Evolutionary conservation across 1,284 basidiomycete species (phyloP).

Genomic region (Stereum hirsutum): DNA sequence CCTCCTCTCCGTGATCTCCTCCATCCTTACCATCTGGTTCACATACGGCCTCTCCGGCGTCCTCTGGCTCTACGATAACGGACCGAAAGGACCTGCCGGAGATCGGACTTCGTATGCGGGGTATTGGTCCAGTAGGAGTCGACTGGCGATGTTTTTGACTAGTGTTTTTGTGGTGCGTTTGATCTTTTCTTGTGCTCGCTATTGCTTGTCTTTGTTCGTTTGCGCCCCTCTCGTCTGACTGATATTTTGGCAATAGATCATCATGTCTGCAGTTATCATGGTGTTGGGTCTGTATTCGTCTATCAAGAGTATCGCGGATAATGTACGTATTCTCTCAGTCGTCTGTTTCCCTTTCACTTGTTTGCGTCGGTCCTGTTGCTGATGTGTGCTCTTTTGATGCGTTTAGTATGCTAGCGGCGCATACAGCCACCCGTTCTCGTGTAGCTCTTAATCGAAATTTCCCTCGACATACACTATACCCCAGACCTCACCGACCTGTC

Average conservation of each 20-base stretch:
- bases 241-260: neutral
- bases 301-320: slow-evolving; percentile 5
- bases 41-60: slow-evolving; percentile 7
- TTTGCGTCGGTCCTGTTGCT: neutral
- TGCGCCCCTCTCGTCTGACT: neutral
- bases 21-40: slow-evolving; percentile 7
- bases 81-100: neutral
- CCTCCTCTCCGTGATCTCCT: slow-evolving; percentile 6
- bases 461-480: too few species aligned
- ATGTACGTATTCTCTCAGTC: neutral
- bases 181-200: too few species aligned
- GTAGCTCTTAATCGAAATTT: neutral
- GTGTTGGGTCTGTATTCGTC: slow-evolving; percentile 6
- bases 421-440: slow-evolving; percentile 5
- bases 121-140: neutral
- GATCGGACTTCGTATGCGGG: too few species aligned
- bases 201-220: neutral
- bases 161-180: slow-evolving; percentile 6
- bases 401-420: slow-evolving; percentile 1
- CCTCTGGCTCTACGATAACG: slow-evolving; percentile 6
- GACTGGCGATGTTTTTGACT: neutral
- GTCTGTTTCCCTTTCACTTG: neutral
- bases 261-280: slow-evolving; percentile 6
- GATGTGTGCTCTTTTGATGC: neutral
- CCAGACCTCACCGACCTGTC: too few species aligned